These are phyloP conservation scores for Strobilomyces echinocephalus DNA, from an alignment of 768 basidiomycete species.

Conservation along the genomic window DNA sequence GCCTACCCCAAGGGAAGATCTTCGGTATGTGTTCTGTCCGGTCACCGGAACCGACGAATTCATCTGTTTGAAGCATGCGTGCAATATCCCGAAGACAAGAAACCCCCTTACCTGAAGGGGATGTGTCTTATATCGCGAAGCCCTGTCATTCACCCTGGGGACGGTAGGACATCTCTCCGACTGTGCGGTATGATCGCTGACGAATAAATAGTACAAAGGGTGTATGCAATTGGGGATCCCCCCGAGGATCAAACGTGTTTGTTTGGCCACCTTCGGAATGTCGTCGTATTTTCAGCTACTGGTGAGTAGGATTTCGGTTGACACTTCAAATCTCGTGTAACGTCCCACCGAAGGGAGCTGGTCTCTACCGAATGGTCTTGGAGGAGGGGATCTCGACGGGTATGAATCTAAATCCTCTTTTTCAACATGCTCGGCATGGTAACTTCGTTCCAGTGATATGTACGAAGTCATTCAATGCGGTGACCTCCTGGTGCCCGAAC, in stretches of 20 bases:
- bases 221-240: conserved; percentile 67
- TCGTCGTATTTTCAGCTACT: conserved; percentile 62
- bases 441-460: conserved; percentile 44
- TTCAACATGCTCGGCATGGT: not conserved
- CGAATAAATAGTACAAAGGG: conserved; percentile 53
- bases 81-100: conserved; percentile 42
- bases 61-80: conserved; percentile 35
- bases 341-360: conserved; percentile 41
- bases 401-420: conserved; percentile 19
- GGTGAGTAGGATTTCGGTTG: conserved; percentile 35
- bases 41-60: not conserved
- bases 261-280: conserved; percentile 59
- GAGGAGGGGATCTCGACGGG: conserved; percentile 77
- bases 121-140: conserved; percentile 59
- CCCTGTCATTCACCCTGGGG: conserved; percentile 73
- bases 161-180: conserved; percentile 39
- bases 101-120: conserved; percentile 30
- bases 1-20: not conserved
- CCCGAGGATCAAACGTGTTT: conserved; percentile 38
- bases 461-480: conserved; percentile 57
- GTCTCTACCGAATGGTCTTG: conserved; percentile 63
- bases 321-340: no score
- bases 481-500: conserved; percentile 48
- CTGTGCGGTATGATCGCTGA: not conserved
- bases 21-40: not conserved